phyloP scores from a whole-genome alignment of 352 stramenopile genomes.

The Pythium rhizo-oryzae region DNA sequence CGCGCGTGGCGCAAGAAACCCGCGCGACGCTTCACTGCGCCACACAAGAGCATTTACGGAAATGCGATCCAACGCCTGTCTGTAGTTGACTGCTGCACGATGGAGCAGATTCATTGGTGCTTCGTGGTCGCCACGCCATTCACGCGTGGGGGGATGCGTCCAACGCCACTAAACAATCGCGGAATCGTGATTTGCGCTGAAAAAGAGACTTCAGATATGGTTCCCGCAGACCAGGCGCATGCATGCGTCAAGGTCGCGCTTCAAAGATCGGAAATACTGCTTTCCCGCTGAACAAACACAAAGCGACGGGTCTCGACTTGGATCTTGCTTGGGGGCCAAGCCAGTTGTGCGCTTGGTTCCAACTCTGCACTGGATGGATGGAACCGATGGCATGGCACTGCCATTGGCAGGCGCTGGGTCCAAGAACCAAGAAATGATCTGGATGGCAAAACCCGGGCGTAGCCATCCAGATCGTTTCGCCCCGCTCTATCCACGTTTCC shows the following conservation, averaged over 20 bases:
- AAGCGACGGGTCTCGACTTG: neutral
- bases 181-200: neutral
- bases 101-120: no score
- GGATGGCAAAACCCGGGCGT: neutral
- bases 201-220: constrained; percentile 7
- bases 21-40: constrained; percentile 9
- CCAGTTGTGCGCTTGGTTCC: neutral
- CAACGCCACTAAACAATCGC: constrained; percentile 1
- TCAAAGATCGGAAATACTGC: neutral
- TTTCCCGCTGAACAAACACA: neutral
- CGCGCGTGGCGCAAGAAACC: constrained; percentile 13
- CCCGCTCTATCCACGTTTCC: neutral
- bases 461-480: neutral
- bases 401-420: neutral
- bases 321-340: neutral
- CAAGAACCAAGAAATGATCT: neutral
- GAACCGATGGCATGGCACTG: no score
- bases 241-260: neutral
- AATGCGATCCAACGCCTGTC: neutral
- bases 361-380: neutral
- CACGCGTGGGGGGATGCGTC: neutral
- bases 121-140: neutral
- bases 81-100: neutral
- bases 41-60: neutral
- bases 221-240: neutral